Base-by-base conservation (phyloP, 805 yeast genomes). In the Metschnikowia lochheadii region DNA sequence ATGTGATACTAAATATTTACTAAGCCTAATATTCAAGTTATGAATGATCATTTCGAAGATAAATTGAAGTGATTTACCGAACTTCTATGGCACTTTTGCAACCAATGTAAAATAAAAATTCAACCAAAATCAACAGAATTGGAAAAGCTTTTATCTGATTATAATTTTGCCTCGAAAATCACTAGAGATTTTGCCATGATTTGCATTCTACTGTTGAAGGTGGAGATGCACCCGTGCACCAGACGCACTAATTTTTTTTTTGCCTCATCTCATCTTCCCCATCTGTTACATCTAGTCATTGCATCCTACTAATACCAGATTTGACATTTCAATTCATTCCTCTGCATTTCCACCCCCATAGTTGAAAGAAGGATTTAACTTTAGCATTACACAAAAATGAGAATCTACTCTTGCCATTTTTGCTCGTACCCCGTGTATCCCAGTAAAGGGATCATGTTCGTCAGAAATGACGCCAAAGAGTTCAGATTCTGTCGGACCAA, bases 401-500 rank as follows among this genome's bases (percentile, higher is more conserved):
- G 96, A 82, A 81, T 89, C 48, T 81, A 85, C 67, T 83, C 87
- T 56, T 94, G 99, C 65, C 98, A 94, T 69, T 94, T 94, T 73
- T 94, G 99, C 75, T 91, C 97, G 18, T 87, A 96, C 13, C 99
- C 99, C 45, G 95, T 89, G 44, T 92, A 92, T 65, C 73, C 57
- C 48, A 44, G 92, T 49, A 96, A 90, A 64, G 99, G 99, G 56
- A 90, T 94, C 65, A 87, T 89, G 89, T 94, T 91, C 73, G 98
- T 94, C 55, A 85, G 99, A 73, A 94, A 94, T 69, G 99, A 94
- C 66, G 96, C 98, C 58, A 94, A 94, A 68, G 98, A 90, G 72
- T 94, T 94, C 70, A 80, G 96, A 63, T 94, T 94, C 76, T 94
- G 99, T 60, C 89, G 97, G 68, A 90, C 98, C 54, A 94, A 94